Evolutionary conservation across 2,329 filamentous ascomycete genomes (phyloP).

Genomic region (Pseudocercospora eumusae): DNA sequence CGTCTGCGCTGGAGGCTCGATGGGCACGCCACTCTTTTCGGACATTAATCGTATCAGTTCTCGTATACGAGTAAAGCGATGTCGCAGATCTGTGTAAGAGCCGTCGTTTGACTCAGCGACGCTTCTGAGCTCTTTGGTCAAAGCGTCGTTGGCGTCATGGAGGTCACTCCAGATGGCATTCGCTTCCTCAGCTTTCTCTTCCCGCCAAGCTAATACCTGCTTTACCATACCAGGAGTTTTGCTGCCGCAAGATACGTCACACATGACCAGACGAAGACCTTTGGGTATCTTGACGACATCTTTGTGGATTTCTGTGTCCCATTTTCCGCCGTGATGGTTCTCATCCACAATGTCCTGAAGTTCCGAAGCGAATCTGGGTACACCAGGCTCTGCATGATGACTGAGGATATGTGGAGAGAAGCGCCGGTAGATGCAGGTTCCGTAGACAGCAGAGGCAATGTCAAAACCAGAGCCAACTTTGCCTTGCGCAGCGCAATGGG

Average conservation of each 20-base stretch:
- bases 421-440: conserved; percentile 86
- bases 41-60: conserved; percentile 76
- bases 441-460: conserved; percentile 88
- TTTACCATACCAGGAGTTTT: conserved; percentile 96
- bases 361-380: conserved; percentile 64
- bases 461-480: conserved; percentile 97
- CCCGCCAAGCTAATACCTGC: conserved; percentile 80
- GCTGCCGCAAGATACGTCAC: conserved; percentile 91
- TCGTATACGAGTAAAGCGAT: conserved; percentile 55
- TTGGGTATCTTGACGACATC: conserved; percentile 69
- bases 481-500: conserved; percentile 93
- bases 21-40: conserved; percentile 70
- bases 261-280: conserved; percentile 82
- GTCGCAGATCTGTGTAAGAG: conserved; percentile 55
- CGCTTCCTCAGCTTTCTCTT: conserved; percentile 63
- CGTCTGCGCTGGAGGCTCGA: conserved; percentile 86
- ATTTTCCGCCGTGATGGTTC: conserved; percentile 51
- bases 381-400: conserved; percentile 65
- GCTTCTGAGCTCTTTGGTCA: conserved; percentile 65
- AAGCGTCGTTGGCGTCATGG: conserved; percentile 70
- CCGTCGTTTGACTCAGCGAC: conserved; percentile 52
- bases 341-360: conserved; percentile 69
- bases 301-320: conserved; percentile 78
- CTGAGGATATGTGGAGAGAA: conserved; percentile 79
- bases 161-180: conserved; percentile 72